Percentiles rank a stretch among this genome's conserved stretches.
Conservation (phyloP, 176 grass and related monocot genomes). For the Pharus latifolius region DNA sequence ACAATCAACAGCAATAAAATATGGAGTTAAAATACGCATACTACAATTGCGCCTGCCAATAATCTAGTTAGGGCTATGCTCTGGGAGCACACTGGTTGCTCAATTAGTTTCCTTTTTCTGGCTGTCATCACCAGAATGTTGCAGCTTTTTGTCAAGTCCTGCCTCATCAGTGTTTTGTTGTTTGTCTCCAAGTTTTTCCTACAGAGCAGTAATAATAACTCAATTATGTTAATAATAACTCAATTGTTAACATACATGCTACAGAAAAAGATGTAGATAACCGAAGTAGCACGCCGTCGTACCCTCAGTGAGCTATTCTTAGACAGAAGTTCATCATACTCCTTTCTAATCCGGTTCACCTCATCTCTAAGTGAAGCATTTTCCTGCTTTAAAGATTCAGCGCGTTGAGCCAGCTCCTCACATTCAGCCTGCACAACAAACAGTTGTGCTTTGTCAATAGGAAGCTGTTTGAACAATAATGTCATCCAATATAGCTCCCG, state of each 20-base stretch:
- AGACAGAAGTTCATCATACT: constrained; percentile 69
- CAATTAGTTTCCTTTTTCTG: constrained; percentile 47
- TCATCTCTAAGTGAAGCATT: constrained; percentile 90
- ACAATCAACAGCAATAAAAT: constrained; percentile 49
- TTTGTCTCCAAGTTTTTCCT: constrained; percentile 69
- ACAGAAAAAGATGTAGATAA: constrained; percentile 5
- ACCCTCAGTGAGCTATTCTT: constrained; percentile 84
- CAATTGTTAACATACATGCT: not conserved
- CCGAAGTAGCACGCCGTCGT: not conserved
- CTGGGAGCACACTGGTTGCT: constrained; percentile 22
- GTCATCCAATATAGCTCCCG: not conserved
- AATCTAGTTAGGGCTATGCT: constrained; percentile 64
- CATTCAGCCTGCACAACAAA: constrained; percentile 74
- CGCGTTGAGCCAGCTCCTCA: constrained; percentile 83
- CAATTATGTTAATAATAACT: not conserved
- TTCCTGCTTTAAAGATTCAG: constrained; percentile 88
- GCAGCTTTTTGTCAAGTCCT: constrained; percentile 42
- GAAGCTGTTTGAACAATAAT: not conserved
- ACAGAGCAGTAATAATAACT: constrained; percentile 19
- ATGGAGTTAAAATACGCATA: constrained; percentile 50
- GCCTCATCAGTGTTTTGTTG: constrained; percentile 49
- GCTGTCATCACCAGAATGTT: constrained; percentile 40
- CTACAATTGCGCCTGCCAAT: constrained; percentile 41
- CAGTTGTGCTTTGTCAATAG: not conserved
- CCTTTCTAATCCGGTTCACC: constrained; percentile 72